These are phyloP conservation scores for Saturnispora dispora DNA, from an alignment of 805 yeast genomes.

Conservation along the genomic window DNA sequence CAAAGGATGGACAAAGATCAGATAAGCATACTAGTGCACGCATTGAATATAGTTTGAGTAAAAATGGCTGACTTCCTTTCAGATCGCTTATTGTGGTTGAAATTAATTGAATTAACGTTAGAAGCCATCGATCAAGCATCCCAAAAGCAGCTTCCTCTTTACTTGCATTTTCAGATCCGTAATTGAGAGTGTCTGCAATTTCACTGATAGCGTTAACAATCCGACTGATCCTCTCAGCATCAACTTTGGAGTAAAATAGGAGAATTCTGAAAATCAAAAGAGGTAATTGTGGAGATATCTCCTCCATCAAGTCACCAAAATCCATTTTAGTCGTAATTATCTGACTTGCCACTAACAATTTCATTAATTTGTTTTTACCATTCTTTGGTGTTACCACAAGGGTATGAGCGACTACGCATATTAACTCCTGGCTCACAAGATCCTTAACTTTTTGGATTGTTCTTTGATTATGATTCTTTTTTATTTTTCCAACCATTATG, in stretches of 20 bases:
- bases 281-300: slow-evolving; percentile 14
- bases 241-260: slow-evolving; percentile 33
- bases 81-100: slow-evolving; percentile 71
- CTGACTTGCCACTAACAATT: slow-evolving; percentile 1
- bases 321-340: slow-evolving; percentile 11
- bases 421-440: slow-evolving; percentile 2
- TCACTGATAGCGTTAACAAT: slow-evolving; percentile 35
- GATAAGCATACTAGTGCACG: slow-evolving; percentile 66
- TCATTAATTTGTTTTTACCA: slow-evolving; percentile 4
- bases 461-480: slow-evolving; percentile 1
- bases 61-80: slow-evolving; percentile 60
- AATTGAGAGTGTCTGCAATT: slow-evolving; percentile 17
- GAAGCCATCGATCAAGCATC: slow-evolving; percentile 27
- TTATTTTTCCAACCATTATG: slow-evolving; percentile 6
- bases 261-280: slow-evolving; percentile 16
- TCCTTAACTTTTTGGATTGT: slow-evolving; percentile 5
- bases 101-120: slow-evolving; percentile 71
- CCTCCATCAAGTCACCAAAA: slow-evolving; percentile 30
- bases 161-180: slow-evolving; percentile 14
- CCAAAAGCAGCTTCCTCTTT: slow-evolving; percentile 23
- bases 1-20: slow-evolving; percentile 35
- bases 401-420: slow-evolving; percentile 4
- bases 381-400: slow-evolving; percentile 5
- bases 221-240: slow-evolving; percentile 19
- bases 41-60: slow-evolving; percentile 63